Percentiles rank a stretch among this genome's conserved stretches.
These are phyloP conservation scores for Leishmania braziliensis DNA, from an alignment of 208 protist genomes.

Conservation along the genomic window DNA sequence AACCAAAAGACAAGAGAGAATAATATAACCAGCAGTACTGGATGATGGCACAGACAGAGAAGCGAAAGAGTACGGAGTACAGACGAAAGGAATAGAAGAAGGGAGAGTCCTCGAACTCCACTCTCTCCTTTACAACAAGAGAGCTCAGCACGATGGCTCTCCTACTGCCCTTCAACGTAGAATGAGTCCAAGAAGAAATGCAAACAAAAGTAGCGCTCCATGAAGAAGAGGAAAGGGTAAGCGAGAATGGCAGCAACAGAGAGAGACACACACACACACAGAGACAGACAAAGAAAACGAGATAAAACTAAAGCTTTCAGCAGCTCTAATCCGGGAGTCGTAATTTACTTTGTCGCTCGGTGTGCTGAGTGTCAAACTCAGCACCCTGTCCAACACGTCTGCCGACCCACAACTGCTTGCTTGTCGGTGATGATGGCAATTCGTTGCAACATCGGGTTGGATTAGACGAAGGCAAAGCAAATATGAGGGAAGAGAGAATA, in stretches of 20 bases:
- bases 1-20: background rate
- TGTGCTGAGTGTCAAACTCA: background rate
- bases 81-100: background rate
- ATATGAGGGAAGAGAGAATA: background rate
- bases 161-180: background rate
- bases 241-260: background rate
- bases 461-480: background rate
- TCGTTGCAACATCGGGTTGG: background rate
- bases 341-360: background rate
- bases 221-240: background rate
- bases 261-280: background rate
- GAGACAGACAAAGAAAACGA: background rate
- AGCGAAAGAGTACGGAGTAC: background rate
- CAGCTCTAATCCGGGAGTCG: background rate
- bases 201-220: slow-evolving; percentile 5
- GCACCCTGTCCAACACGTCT: background rate
- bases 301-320: background rate
- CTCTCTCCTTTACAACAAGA: background rate
- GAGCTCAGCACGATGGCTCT: background rate
- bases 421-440: background rate
- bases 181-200: background rate
- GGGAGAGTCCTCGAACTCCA: background rate
- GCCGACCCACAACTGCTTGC: background rate
- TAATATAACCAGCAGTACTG: background rate
- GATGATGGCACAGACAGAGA: background rate